Base-by-base conservation (phyloP, 2,329 filamentous ascomycete species). In the Hawksworthiomyces lignivorus region DNA sequence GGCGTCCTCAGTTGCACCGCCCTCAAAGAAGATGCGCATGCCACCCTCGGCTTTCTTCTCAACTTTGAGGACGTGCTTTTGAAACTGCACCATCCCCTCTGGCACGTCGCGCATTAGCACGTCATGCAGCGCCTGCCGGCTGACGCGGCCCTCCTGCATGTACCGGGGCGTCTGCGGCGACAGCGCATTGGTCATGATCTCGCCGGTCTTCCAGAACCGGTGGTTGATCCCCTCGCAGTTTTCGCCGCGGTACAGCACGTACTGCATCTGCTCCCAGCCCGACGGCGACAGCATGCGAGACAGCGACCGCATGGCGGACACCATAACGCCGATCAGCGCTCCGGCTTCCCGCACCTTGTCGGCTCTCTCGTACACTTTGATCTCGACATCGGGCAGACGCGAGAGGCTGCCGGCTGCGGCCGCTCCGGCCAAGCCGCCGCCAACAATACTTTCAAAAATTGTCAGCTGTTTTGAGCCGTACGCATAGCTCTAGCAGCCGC, bases 101-200 rank as follows among this genome's bases (percentile, higher is more conserved):
- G 44, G 44, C 30, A 46, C 39, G 24, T 46, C 39, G 28, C 26
- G 37, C 39, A 46, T 43, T 8, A 46, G 30, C 35, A 36, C 36
- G n/a, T 43, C 42, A 17, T 39, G 44, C 14, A 46, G 30, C 5
- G 28, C 35, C 14, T 21, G 22, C 9, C 44, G 34, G 10, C 21
- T 20, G n/a, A 41, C 30, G 7, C 44, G 39, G n/a, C 39, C 44
- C 32, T 46, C 39, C 19, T 43, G 28, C 39, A 43, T 43, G 31
- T 46, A 36, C 7, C 39, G 34, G 12, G 39, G 44, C n/a, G 39
- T 46, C 18, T 46, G 39, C 15, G 44, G 39, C 9, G 44, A 46
- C 17, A 43, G 17, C 5, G 39, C 39, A 11, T 30, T 36, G 19
- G 39, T 32, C 22, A 46, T 29, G 12, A 46, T 39, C 39, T 46